These are phyloP conservation scores for Blastomyces parvus DNA, from an alignment of 2,329 filamentous ascomycete species.

Conservation along the genomic window DNA sequence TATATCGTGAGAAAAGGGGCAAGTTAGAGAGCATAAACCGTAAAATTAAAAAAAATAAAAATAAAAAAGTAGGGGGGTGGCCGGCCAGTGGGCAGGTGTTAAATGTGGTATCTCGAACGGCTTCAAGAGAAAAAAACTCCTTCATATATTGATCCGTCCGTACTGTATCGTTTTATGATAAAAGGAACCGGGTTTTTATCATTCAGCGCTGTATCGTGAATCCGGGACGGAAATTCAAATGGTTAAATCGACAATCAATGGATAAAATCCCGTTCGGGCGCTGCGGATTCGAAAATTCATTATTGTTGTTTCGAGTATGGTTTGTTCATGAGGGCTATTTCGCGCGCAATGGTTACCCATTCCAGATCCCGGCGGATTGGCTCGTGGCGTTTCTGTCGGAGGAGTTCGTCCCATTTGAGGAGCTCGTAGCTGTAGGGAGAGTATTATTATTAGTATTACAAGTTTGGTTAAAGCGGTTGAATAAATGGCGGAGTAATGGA, in stretches of 20 bases:
- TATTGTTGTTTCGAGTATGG: constrained; percentile 53
- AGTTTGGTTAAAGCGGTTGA: neutral
- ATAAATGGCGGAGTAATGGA: neutral
- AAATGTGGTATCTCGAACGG: neutral
- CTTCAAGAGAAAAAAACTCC: neutral
- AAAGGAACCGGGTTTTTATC: neutral
- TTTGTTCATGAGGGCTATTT: constrained; percentile 92
- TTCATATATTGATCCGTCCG: neutral
- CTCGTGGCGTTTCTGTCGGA: constrained; percentile 47
- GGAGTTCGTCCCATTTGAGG: constrained; percentile 84
- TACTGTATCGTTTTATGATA: neutral
- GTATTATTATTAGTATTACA: constrained; percentile 7
- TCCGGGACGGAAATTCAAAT: neutral
- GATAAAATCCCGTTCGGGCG: constrained; percentile 6
- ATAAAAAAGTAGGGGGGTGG: neutral
- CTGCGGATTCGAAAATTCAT: neutral
- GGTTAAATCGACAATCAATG: neutral
- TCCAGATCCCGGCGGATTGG: constrained; percentile 68
- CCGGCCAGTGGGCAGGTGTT: neutral
- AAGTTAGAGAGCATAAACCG: neutral
- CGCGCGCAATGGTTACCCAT: constrained; percentile 78
- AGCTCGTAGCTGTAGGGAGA: constrained; percentile 57
- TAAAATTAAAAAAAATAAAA: neutral
- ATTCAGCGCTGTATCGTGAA: neutral
- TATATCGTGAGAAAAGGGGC: neutral